phyloP scores from a whole-genome alignment of 1,284 basidiomycete species.

The Trametes hirsuta region DNA sequence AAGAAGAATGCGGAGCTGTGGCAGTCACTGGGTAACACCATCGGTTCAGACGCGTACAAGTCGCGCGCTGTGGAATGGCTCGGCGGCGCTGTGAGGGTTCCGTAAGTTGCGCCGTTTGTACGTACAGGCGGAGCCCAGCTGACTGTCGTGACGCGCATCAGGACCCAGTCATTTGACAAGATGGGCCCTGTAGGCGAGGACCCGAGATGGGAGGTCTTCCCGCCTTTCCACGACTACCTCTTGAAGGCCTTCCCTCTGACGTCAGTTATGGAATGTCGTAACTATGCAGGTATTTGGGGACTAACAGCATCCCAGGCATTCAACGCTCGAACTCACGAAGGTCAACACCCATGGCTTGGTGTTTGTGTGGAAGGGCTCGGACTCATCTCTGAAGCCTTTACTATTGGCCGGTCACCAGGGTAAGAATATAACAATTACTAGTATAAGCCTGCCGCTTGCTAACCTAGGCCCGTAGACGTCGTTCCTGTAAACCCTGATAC shows the following conservation, averaged over 20 bases:
- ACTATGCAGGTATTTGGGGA: not conserved
- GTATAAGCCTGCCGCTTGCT: not conserved
- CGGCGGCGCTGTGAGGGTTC: conserved; percentile 49
- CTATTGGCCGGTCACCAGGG: conserved; percentile 72
- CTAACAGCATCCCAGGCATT: conserved; percentile 42
- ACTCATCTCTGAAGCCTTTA: conserved; percentile 61
- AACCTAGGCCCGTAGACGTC: conserved; percentile 42
- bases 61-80: conserved; percentile 54
- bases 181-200: conserved; percentile 47
- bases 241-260: conserved; percentile 43
- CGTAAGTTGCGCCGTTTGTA: conserved; percentile 33
- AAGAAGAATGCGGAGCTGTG: conserved; percentile 46
- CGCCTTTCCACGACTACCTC: conserved; percentile 47
- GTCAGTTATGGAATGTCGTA: conserved; percentile 32
- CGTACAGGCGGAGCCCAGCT: not conserved
- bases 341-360: conserved; percentile 71
- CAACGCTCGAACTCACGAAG: conserved; percentile 52
- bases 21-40: conserved; percentile 42
- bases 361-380: conserved; percentile 64
- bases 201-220: conserved; percentile 47
- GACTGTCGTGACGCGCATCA: conserved; percentile 8
- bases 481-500: conserved; percentile 61
- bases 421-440: conserved; percentile 20
- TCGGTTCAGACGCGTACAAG: conserved; percentile 49
- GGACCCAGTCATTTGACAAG: conserved; percentile 45